phyloP scores from a whole-genome alignment of 2,329 filamentous ascomycete genomes.

The Achaetomium macrosporum region DNA sequence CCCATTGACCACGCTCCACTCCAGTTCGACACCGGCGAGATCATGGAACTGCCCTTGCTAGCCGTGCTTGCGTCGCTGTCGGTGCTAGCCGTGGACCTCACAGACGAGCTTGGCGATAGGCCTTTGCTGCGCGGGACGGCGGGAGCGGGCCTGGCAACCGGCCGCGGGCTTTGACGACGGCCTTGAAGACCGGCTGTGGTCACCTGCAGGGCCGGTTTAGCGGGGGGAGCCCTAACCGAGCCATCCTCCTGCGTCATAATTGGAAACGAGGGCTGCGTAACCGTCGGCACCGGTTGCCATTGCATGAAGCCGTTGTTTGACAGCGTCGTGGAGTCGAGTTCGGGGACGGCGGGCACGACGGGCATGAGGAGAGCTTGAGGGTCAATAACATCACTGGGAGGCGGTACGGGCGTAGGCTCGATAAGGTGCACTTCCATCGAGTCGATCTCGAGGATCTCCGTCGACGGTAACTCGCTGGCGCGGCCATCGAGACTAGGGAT shows the following conservation, averaged over 20 bases:
- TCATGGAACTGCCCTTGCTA: constrained; percentile 34
- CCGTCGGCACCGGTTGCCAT: constrained; percentile 24
- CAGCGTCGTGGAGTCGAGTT: constrained; percentile 28
- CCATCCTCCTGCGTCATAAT: constrained; percentile 7
- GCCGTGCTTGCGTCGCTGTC: constrained; percentile 32
- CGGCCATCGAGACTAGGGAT: constrained; percentile 18
- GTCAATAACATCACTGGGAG: constrained; percentile 25
- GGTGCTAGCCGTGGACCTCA: constrained; percentile 41
- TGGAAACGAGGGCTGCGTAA: constrained; percentile 6
- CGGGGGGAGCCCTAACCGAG: neutral
- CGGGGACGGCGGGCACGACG: constrained; percentile 20
- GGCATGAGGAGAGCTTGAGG: constrained; percentile 28
- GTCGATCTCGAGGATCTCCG: constrained; percentile 49
- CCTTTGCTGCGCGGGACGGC: constrained; percentile 34
- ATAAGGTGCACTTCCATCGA: constrained; percentile 36
- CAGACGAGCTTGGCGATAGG: constrained; percentile 43
- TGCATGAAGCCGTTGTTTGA: constrained; percentile 22
- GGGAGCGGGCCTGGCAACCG: constrained; percentile 15
- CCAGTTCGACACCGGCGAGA: constrained; percentile 45
- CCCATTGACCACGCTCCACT: constrained; percentile 37
- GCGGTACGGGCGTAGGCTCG: constrained; percentile 6
- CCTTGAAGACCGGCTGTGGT: constrained; percentile 34
- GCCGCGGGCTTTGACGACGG: constrained; percentile 27
- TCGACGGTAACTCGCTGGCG: constrained; percentile 41
- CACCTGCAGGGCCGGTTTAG: constrained; percentile 35